These are phyloP conservation scores for Calycina herbarum DNA, from an alignment of 2,329 filamentous ascomycete genomes.

Conservation along the genomic window DNA sequence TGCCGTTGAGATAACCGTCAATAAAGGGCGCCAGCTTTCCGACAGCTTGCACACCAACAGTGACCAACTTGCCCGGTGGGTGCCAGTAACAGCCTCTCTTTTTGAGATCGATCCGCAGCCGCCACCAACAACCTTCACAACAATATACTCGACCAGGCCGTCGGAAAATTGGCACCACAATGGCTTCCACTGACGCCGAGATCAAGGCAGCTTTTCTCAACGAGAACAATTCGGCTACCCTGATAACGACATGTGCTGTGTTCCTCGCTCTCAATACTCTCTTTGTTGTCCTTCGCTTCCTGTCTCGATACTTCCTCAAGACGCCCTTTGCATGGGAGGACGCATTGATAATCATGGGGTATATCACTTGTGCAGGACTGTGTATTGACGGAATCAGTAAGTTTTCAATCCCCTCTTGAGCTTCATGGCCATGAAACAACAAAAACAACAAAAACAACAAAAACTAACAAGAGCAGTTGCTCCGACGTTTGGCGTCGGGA, in stretches of 20 bases:
- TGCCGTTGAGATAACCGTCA: too few relatives aligned
- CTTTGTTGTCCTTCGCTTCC: not conserved
- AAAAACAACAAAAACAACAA: too few relatives aligned
- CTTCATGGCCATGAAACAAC: too few relatives aligned
- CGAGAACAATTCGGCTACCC: not conserved
- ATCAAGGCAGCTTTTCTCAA: not conserved
- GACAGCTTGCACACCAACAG: too few relatives aligned
- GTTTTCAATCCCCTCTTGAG: not conserved
- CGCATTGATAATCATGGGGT: not conserved
- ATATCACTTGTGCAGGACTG: not conserved
- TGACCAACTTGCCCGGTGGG: too few relatives aligned
- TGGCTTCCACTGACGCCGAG: too few relatives aligned
- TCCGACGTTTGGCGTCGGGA: not conserved
- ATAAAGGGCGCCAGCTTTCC: too few relatives aligned
- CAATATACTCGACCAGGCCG: too few relatives aligned
- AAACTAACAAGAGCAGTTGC: not conserved
- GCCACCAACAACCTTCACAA: too few relatives aligned
- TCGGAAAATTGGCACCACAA: too few relatives aligned
- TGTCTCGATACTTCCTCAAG: not conserved
- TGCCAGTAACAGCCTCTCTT: too few relatives aligned
- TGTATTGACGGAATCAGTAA: not conserved
- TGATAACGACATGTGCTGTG: not conserved
- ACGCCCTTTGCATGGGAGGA: not conserved
- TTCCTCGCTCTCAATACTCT: not conserved
- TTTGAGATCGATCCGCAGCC: too few relatives aligned